Percentiles rank a stretch among this genome's conserved stretches.
Evolutionary conservation across 306 rosid genomes (phyloP).

Genomic region (Vigna radiata): DNA sequence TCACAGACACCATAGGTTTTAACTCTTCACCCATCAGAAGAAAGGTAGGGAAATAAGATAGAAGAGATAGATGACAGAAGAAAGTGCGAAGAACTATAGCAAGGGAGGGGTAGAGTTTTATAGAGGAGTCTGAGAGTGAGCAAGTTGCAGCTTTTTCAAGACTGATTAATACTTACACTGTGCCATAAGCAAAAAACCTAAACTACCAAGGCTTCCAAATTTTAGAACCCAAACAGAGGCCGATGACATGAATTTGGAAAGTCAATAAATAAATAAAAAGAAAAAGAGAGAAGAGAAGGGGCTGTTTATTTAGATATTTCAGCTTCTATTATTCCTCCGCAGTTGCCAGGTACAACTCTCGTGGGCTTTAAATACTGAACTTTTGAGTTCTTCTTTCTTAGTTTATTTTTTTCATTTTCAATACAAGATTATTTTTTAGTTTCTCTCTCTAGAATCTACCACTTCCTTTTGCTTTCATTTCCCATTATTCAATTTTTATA

Average conservation of each 20-base stretch:
- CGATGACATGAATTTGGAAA: background rate
- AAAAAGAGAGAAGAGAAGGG: background rate
- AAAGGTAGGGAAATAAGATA: background rate
- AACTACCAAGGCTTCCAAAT: conserved; percentile 30
- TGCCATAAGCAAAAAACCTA: conserved; percentile 46
- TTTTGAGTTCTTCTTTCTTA: background rate
- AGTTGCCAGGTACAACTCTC: conserved; percentile 37
- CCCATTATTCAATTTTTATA: background rate
- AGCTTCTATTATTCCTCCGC: conserved; percentile 17
- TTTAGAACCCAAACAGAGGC: conserved; percentile 12
- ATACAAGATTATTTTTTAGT: background rate
- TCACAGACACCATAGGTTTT: conserved; percentile 39
- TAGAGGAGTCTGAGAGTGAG: conserved; percentile 34
- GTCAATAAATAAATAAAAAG: background rate
- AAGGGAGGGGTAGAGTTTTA: background rate
- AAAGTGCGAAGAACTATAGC: background rate
- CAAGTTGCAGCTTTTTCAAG: conserved; percentile 51
- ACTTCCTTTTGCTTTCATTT: conserved; percentile 9
- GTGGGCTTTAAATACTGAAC: conserved; percentile 49
- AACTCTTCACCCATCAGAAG: conserved; percentile 40
- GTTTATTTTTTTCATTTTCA: background rate
- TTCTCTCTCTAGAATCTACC: conserved; percentile 49
- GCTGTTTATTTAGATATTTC: conserved; percentile 27
- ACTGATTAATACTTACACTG: conserved; percentile 53
- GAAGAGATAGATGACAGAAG: background rate